Conservation (phyloP, 2,329 filamentous ascomycete genomes). For the Fusarium nodosum region DNA sequence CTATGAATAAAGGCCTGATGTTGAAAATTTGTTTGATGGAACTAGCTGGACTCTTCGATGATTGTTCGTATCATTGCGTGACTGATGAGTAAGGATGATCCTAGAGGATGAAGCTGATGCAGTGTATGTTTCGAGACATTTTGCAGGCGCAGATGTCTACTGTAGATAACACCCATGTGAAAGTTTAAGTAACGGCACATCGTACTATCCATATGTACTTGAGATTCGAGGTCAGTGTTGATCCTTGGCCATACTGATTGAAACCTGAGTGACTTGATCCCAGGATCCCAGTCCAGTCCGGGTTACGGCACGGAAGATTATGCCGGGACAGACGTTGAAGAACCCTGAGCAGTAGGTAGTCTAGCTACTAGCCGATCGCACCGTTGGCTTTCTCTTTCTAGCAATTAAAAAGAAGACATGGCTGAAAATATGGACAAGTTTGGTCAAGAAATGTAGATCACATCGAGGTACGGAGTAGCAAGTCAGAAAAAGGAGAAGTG, state of each 20-base stretch:
- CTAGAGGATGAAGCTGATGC: constrained; percentile 23
- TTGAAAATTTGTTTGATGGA: constrained; percentile 12
- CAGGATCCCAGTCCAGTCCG: neutral
- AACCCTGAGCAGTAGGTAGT: neutral
- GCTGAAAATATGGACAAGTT: neutral
- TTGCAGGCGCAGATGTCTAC: neutral
- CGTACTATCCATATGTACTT: neutral
- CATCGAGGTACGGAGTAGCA: neutral
- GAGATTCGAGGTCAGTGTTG: constrained; percentile 1
- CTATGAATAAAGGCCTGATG: constrained; percentile 3
- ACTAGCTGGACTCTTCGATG: constrained; percentile 3
- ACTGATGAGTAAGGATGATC: constrained; percentile 3
- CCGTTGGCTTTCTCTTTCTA: neutral
- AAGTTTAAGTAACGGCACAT: constrained; percentile 12
- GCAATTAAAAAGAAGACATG: neutral
- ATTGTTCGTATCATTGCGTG: constrained; percentile 6
- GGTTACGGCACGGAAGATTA: constrained; percentile 17
- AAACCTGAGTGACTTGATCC: constrained; percentile 2
- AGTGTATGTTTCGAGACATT: constrained; percentile 19
- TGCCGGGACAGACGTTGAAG: constrained; percentile 8
- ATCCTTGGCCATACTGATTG: constrained; percentile 18
- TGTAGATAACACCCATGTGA: constrained; percentile 10
- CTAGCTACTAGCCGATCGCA: neutral
- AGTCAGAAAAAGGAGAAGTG: constrained; percentile 7
- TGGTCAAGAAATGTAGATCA: constrained; percentile 2